phyloP scores from a whole-genome alignment of 805 yeast genomes.

The Brettanomyces bruxellensis region DNA sequence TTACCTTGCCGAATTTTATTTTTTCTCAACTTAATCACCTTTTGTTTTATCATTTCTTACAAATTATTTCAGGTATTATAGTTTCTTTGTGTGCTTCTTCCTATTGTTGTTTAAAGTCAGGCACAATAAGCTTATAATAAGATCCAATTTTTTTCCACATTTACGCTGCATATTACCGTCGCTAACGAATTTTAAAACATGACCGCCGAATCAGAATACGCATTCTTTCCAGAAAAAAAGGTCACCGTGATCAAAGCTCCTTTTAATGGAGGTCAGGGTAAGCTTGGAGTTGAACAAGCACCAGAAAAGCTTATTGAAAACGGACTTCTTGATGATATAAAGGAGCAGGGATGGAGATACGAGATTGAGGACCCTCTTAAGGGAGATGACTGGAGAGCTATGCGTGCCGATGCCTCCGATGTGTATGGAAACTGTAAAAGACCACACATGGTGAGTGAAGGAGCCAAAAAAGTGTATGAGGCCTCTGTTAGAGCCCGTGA shows the following conservation, averaged over 20 bases:
- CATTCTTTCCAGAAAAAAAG: slow-evolving; percentile 43
- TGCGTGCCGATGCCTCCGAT: slow-evolving; percentile 38
- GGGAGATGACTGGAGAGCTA: slow-evolving; percentile 33
- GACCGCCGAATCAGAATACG: slow-evolving; percentile 27
- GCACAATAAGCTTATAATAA: too few relatives aligned
- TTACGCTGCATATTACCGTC: not conserved
- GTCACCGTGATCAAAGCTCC: slow-evolving; percentile 82
- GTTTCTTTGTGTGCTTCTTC: not conserved
- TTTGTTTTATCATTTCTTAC: too few relatives aligned
- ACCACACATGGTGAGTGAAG: slow-evolving; percentile 67
- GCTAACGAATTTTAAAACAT: not conserved
- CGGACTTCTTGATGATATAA: slow-evolving; percentile 59
- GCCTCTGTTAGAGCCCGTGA: slow-evolving; percentile 45
- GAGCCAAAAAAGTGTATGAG: slow-evolving; percentile 55
- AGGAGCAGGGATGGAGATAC: slow-evolving; percentile 66
- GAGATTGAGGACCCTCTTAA: slow-evolving; percentile 44
- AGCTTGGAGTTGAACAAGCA: slow-evolving; percentile 88
- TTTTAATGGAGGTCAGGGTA: slow-evolving; percentile 92
- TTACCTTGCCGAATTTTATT: too few relatives aligned
- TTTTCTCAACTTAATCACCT: too few relatives aligned
- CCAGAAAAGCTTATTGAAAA: slow-evolving; percentile 71
- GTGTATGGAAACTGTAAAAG: slow-evolving; percentile 53
- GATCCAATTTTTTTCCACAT: not conserved
- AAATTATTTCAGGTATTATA: not conserved
- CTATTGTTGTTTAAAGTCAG: too few relatives aligned